Conservation (phyloP, 345 rosid genomes). For the Populus euphratica region DNA sequence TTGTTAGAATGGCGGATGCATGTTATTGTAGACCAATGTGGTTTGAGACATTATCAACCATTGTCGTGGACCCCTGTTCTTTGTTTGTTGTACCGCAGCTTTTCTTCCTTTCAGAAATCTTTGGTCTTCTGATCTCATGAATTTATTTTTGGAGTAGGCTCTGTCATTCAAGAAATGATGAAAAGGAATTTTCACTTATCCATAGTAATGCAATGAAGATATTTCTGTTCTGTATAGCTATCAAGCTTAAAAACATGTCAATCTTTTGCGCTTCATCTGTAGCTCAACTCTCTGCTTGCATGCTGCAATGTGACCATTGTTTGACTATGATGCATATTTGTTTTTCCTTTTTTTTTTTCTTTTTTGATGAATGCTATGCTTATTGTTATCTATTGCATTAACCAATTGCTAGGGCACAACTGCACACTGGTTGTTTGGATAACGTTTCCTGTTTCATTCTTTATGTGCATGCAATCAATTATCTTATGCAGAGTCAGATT, state of each 20-base stretch:
- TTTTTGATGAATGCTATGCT: neutral
- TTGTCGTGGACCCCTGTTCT: constrained; percentile 1
- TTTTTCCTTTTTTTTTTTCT: too few species aligned
- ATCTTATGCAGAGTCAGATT: neutral
- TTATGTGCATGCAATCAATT: too few species aligned
- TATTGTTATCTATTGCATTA: neutral
- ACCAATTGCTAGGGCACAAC: neutral
- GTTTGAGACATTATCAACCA: constrained; percentile 2
- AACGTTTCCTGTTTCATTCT: too few species aligned
- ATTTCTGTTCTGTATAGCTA: neutral
- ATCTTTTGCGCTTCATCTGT: neutral
- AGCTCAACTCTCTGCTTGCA: neutral
- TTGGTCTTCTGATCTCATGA: constrained; percentile 13
- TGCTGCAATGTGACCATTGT: neutral
- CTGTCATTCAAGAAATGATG: constrained; percentile 13
- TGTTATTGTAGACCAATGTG: neutral
- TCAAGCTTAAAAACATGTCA: neutral
- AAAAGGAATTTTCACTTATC: constrained; percentile 3
- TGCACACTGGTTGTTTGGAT: neutral
- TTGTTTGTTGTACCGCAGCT: constrained; percentile 5
- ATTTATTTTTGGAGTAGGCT: neutral
- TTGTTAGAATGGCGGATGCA: neutral
- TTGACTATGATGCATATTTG: neutral
- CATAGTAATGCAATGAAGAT: neutral
- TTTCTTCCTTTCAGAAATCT: neutral